Percentiles rank a stretch among this genome's conserved stretches.
Evolutionary conservation across 2,329 filamentous ascomycete species (phyloP).

Genomic region (Aspergillus candidus): DNA sequence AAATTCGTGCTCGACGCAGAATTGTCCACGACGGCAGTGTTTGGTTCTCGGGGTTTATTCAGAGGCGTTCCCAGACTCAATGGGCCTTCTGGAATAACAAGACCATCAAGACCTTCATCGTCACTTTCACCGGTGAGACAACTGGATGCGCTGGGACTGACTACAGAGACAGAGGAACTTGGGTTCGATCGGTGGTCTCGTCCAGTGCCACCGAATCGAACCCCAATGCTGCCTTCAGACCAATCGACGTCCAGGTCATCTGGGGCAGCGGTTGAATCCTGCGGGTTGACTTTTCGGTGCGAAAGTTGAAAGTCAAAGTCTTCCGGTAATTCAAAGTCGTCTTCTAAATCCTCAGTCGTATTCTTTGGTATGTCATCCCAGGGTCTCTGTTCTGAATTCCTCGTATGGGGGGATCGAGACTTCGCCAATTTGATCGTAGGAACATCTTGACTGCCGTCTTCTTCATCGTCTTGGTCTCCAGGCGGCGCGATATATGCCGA

Average conservation of each 20-base stretch:
- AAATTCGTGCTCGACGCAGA: constrained; percentile 18
- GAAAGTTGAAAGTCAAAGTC: constrained; percentile 59
- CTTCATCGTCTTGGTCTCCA: constrained; percentile 56
- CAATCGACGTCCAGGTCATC: constrained; percentile 81
- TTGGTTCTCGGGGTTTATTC: constrained; percentile 58
- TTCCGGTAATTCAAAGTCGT: constrained; percentile 65
- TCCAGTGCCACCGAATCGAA: constrained; percentile 78
- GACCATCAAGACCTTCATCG: constrained; percentile 84
- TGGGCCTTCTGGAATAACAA: constrained; percentile 75
- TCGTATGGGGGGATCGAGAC: constrained; percentile 47
- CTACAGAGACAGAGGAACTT: constrained; percentile 79
- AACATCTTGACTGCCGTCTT: constrained; percentile 57
- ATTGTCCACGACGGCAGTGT: constrained; percentile 28
- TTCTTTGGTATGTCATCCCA: constrained; percentile 40
- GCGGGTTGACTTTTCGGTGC: constrained; percentile 54
- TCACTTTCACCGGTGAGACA: constrained; percentile 89
- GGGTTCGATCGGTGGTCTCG: constrained; percentile 72
- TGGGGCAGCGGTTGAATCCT: constrained; percentile 53
- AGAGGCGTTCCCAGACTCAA: constrained; percentile 77
- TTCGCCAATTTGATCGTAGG: constrained; percentile 65
- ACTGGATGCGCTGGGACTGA: constrained; percentile 89
- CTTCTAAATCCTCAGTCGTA: constrained; percentile 62
- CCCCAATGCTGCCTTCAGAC: constrained; percentile 88
- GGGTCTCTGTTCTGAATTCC: constrained; percentile 47
- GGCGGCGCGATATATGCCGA: constrained; percentile 53